phyloP scores from a whole-genome alignment of 1,284 basidiomycete species.

The Ustilago trichophora region DNA sequence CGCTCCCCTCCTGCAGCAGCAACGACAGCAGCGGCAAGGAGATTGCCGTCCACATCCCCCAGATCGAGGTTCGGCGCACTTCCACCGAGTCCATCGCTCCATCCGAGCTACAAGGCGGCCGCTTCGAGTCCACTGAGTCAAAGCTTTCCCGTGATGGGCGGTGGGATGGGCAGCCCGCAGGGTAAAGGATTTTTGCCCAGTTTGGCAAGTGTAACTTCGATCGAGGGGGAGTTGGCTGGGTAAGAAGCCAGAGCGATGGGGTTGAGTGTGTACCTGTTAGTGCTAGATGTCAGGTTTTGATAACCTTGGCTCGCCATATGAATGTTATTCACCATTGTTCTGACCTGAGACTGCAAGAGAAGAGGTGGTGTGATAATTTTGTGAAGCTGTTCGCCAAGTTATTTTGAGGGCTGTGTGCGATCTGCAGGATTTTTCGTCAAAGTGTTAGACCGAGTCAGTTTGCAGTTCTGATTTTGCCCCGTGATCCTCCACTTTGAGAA shows the following conservation, averaged over 20 bases:
- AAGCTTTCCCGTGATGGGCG: conserved; percentile 20
- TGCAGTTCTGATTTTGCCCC: too few species aligned
- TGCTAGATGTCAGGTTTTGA: background rate
- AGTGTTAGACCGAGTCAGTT: too few species aligned
- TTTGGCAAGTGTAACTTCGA: conserved; percentile 22
- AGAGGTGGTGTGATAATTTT: too few species aligned
- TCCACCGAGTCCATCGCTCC: conserved; percentile 25
- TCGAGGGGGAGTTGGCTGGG: conserved; percentile 13
- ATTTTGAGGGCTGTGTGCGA: too few species aligned
- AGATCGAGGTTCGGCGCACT: conserved; percentile 25
- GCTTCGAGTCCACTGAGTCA: conserved; percentile 16
- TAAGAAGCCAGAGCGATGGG: background rate
- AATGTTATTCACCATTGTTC: too few species aligned
- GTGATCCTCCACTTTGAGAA: background rate
- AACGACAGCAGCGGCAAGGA: conserved; percentile 4
- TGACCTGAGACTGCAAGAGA: too few species aligned
- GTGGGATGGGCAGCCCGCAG: conserved; percentile 18
- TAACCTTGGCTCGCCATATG: background rate
- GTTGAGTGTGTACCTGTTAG: background rate
- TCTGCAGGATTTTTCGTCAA: too few species aligned
- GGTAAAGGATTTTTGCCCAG: conserved; percentile 10
- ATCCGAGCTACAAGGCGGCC: conserved; percentile 28
- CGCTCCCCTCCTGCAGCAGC: conserved; percentile 20
- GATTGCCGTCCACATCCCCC: conserved; percentile 19
- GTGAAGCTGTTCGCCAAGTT: too few species aligned